Evolutionary conservation across 2,329 filamentous ascomycete genomes (phyloP).

Genomic region (Hymenoscyphus salicellus): DNA sequence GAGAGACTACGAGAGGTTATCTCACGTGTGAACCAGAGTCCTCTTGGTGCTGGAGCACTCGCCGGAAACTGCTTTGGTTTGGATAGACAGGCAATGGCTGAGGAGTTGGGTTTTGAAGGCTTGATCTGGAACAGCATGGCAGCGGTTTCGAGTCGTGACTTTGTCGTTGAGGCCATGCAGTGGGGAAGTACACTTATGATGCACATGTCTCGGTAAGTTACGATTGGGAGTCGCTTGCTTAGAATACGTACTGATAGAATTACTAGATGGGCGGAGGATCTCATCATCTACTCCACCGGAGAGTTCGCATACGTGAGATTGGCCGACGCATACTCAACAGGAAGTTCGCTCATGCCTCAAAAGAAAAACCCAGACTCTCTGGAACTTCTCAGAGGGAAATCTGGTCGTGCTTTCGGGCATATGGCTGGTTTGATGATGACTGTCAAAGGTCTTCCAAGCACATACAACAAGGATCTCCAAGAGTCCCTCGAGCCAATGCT

Average conservation of each 20-base stretch:
- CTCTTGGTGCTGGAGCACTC: slow-evolving; percentile 50
- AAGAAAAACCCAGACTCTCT: slow-evolving; percentile 81
- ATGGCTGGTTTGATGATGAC: slow-evolving; percentile 79
- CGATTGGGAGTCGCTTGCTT: neutral
- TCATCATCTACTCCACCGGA: slow-evolving; percentile 76
- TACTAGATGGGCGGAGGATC: slow-evolving; percentile 70
- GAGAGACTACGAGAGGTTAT: slow-evolving; percentile 72
- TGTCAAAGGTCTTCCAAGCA: slow-evolving; percentile 53
- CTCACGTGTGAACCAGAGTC: slow-evolving; percentile 65
- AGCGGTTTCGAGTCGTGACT: slow-evolving; percentile 64
- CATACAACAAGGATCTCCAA: slow-evolving; percentile 92
- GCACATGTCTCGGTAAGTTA: slow-evolving; percentile 58
- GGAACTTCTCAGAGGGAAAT: slow-evolving; percentile 73
- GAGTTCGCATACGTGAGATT: slow-evolving; percentile 70
- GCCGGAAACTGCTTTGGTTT: slow-evolving; percentile 81
- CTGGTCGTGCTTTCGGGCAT: slow-evolving; percentile 73
- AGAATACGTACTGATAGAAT: neutral
- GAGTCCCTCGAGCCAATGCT: slow-evolving; percentile 84
- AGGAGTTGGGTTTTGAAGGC: slow-evolving; percentile 76
- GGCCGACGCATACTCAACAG: slow-evolving; percentile 77
- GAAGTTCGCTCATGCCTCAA: slow-evolving; percentile 52
- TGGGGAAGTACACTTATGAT: slow-evolving; percentile 77
- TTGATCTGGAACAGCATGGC: slow-evolving; percentile 75
- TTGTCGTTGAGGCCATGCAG: slow-evolving; percentile 76
- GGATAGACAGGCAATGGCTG: slow-evolving; percentile 73